Percentiles rank a stretch among this genome's conserved stretches.
Conservation (phyloP, 345 rosid genomes). For the Salix arbutifolia region DNA sequence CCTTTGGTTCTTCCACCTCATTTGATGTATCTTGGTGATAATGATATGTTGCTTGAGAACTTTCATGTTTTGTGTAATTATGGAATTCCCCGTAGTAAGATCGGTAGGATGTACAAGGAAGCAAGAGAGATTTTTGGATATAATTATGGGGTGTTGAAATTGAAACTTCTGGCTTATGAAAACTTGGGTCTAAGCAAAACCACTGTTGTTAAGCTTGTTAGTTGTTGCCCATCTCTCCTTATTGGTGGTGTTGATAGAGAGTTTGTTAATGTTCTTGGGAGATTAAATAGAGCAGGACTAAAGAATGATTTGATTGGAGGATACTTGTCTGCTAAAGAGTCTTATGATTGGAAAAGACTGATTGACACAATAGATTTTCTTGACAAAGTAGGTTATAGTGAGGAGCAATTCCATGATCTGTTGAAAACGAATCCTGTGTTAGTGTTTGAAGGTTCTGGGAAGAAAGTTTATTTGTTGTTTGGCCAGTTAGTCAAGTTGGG, state of each 20-base stretch:
- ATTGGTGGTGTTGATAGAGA: slow-evolving; percentile 43
- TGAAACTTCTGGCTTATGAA: slow-evolving; percentile 52
- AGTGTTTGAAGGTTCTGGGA: slow-evolving; percentile 62
- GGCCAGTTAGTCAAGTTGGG: slow-evolving; percentile 62
- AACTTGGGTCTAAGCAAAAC: slow-evolving; percentile 50
- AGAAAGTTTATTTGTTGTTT: slow-evolving; percentile 51
- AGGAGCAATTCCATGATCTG: slow-evolving; percentile 43
- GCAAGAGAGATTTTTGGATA: slow-evolving; percentile 51
- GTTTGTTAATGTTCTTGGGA: slow-evolving; percentile 50
- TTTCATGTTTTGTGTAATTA: slow-evolving; percentile 53
- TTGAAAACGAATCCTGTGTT: slow-evolving; percentile 47
- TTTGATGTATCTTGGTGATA: slow-evolving; percentile 54
- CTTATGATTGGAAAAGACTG: slow-evolving; percentile 58
- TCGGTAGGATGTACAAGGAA: slow-evolving; percentile 64
- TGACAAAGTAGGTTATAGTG: slow-evolving; percentile 49
- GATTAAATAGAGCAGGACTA: slow-evolving; percentile 42
- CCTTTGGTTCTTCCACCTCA: slow-evolving; percentile 43
- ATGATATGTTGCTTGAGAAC: slow-evolving; percentile 56
- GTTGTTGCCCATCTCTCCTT: slow-evolving; percentile 53
- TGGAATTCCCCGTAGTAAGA: slow-evolving; percentile 67
- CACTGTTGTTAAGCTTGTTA: slow-evolving; percentile 53
- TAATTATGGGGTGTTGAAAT: slow-evolving; percentile 40
- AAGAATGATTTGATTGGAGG: slow-evolving; percentile 50
- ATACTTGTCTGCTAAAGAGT: slow-evolving; percentile 32
- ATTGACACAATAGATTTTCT: slow-evolving; percentile 59